A percentile compares a stretch with the other conserved stretches of the same genome.
Evolutionary conservation across 345 rosid species (phyloP).

Genomic region (Sapria himalayana): DNA sequence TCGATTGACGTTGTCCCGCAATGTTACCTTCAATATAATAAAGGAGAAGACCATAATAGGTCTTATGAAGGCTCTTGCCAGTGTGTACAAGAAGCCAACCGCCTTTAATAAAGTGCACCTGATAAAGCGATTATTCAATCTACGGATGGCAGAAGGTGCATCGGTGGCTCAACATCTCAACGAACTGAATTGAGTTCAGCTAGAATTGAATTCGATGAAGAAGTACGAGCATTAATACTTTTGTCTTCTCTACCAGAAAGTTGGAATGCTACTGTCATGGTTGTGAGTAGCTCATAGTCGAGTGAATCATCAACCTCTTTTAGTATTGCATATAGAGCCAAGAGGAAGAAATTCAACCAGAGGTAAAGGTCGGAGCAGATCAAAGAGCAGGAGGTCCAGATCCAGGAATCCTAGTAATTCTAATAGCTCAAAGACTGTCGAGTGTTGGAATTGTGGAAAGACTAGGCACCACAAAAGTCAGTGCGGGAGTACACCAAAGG

Average conservation of each 20-base stretch:
- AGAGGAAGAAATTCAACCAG: too few species aligned
- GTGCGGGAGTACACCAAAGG: too few species aligned
- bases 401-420: too few species aligned
- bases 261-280: not conserved
- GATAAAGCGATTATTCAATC: not conserved
- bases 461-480: too few species aligned
- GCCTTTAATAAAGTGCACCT: not conserved
- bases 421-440: too few species aligned
- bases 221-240: not conserved
- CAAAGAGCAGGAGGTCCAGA: too few species aligned
- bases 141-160: conserved; percentile 1
- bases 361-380: too few species aligned
- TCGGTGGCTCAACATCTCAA: conserved; percentile 1
- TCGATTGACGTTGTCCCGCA: not conserved
- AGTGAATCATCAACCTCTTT: too few species aligned
- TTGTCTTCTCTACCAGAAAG: not conserved
- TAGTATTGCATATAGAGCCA: too few species aligned
- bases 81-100: not conserved
- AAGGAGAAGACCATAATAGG: not conserved
- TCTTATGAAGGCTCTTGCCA: not conserved
- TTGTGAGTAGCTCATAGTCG: too few species aligned
- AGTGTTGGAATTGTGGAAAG: too few species aligned
- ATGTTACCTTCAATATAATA: not conserved
- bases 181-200: not conserved
- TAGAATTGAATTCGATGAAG: conserved; percentile 1